Evolutionary conservation across 441 rosid genomes (phyloP), one percentile per base, ranked within the genome.

Genomic region (Dalechampia spathulata): DNA sequence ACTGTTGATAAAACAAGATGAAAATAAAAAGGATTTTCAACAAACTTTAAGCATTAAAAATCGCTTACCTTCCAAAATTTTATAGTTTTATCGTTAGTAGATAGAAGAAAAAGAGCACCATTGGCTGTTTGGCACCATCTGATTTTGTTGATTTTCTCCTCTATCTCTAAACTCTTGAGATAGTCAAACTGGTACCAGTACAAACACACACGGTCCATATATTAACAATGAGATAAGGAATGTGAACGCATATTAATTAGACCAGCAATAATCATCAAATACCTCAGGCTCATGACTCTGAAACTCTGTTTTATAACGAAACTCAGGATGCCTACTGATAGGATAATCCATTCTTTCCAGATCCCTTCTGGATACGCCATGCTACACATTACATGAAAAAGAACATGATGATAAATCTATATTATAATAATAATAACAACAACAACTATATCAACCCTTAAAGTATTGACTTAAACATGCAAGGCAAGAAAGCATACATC

Each of bases 241-340:
- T 39, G 5, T 1, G 5, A 55, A 32, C 10, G 36, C 28, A 60
- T 59, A 27, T 37, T 49, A 61, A 66, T 42, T 7, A 61, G 34
- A 50, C 14, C 38, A 40, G 44, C 60, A 39, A 17, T 26, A 58
- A 57, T 23, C 59, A 52, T 3, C 37, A 39, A 53, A 61, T 63
- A 86, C 96, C 98, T 92, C 98, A 16, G 96, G 96, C 62, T 92
- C 98, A 64, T 86, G 98, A 79, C 96, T 92, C 71, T 92, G 98
- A 72, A 92, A 88, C 69, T 92, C 98, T 44, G 98, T 92, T 75
- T 88, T 92, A 67, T 90, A 90, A 14, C 95, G 92, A 58, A 88
- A 92, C 76, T 92, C 98, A 0, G 96, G 96, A 49, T 85, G 99
- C 76, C 82, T 77, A 64, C 49, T 72, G 38, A 80, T 41, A 50